Evolutionary conservation across 2,329 filamentous ascomycete genomes (phyloP), one percentile per base, ranked within the genome.

Genomic region (Berkeleyomyces basicola): DNA sequence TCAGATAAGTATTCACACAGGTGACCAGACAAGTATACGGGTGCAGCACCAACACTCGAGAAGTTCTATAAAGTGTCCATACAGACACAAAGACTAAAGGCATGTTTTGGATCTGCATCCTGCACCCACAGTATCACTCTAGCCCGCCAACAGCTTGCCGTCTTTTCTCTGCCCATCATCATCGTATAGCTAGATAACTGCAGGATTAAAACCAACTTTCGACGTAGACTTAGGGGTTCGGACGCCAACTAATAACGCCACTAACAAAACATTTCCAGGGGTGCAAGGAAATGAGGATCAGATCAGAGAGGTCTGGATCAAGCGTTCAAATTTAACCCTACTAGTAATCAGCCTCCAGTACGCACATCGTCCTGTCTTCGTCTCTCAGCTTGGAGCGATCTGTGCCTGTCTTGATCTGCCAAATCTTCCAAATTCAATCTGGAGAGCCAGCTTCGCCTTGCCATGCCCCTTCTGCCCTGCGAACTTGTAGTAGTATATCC

Each of bases 231-330:
- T 31, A 55, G 51, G 51, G 51, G 51, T 36, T 55, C 51, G 31
- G 51, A 55, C 51, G 51, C 51, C n/a, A 55, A 55, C 51, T 39
- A 55, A 55, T 36, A 16, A n/a, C 51, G 51, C 51, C 51, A 55
- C 51, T 55, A 55, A 39, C 51, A 55, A 53, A 7, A 11, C 11
- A 53, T 53, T 31, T 39, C 31, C 31, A 55, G 33, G 47, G 33
- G 51, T 14, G 10, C 7, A 55, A 5, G 33, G 1, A 10, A 14
- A 55, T 6, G 33, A 55, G 51, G n/a, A 55, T 14, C 51, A 55
- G n/a, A 36, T 37, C 16, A 36, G 5, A 3, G 14, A 37, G 23
- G 33, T 9, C 33, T 55, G 23, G 51, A 55, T 39, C 51, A 55
- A 55, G 6, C 2, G 23, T 55, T 55, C 16, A 39, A 55, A 55